These are phyloP conservation scores for Mucor saturninus DNA, from an alignment of 371 early-diverging fungal genomes.

Conservation along the genomic window DNA sequence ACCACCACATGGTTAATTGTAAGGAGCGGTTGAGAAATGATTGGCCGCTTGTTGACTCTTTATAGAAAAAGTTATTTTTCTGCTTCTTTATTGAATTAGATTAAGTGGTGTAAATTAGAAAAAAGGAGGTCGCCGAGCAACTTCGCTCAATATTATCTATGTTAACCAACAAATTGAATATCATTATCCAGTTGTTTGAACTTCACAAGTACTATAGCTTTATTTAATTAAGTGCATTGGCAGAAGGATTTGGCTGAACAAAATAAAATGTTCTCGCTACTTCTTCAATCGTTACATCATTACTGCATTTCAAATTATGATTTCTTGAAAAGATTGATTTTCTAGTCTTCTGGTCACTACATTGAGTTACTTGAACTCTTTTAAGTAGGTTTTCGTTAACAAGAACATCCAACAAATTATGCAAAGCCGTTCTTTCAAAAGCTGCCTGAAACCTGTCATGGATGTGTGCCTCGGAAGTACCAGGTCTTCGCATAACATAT, in stretches of 20 bases:
- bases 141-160: too few species aligned
- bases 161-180: too few species aligned
- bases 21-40: too few species aligned
- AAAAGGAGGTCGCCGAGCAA: too few species aligned
- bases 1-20: too few species aligned
- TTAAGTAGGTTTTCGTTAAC: constrained; percentile 12
- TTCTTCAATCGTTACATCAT: constrained; percentile 1
- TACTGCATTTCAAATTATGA: neutral
- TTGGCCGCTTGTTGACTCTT: too few species aligned
- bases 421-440: constrained; percentile 28
- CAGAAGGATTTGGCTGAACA: constrained; percentile 2
- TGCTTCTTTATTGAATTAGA: too few species aligned
- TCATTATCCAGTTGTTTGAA: too few species aligned
- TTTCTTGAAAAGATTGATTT: constrained; percentile 18
- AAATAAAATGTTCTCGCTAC: constrained; percentile 23
- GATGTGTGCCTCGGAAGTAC: constrained; percentile 29
- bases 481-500: constrained; percentile 34
- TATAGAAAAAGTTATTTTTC: too few species aligned
- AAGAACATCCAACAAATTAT: constrained; percentile 28
- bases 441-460: constrained; percentile 10
- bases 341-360: neutral
- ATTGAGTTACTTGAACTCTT: neutral
- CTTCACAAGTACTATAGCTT: too few species aligned
- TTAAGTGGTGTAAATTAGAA: too few species aligned
- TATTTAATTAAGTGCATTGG: too few species aligned